Conservation (phyloP, 202 grass and related monocot genomes). For the Schoenoplectus tabernaemontani region DNA sequence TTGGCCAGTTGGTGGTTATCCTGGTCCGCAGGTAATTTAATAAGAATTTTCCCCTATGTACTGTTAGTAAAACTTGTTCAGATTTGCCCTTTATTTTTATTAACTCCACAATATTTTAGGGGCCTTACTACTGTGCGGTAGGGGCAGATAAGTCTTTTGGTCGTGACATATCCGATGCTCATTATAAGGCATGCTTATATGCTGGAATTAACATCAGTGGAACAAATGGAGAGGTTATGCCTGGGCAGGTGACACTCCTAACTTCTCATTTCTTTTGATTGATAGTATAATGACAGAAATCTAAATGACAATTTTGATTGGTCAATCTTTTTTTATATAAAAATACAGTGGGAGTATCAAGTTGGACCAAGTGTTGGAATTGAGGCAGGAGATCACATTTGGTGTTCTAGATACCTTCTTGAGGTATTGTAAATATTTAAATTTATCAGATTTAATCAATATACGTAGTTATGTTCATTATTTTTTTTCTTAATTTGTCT, state of each 20-base stretch:
- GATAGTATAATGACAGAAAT: not conserved
- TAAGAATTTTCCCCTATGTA: not conserved
- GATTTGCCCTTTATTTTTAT: not conserved
- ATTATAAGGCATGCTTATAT: constrained; percentile 95
- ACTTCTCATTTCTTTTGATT: not conserved
- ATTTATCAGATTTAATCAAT: not conserved
- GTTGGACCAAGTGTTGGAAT: constrained; percentile 98
- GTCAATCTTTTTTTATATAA: constrained; percentile 24
- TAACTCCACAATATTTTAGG: constrained; percentile 40
- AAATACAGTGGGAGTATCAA: constrained; percentile 91
- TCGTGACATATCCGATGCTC: constrained; percentile 97
- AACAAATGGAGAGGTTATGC: constrained; percentile 99
- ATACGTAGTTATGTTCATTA: not conserved
- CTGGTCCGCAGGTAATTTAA: constrained; percentile 83
- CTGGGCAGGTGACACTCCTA: constrained; percentile 59
- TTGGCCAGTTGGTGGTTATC: constrained; percentile 94
- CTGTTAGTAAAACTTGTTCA: not conserved
- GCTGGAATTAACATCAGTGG: constrained; percentile 98
- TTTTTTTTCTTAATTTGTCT: not conserved
- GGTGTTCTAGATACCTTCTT: constrained; percentile 96
- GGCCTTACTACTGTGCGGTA: constrained; percentile 86
- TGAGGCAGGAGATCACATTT: constrained; percentile 91
- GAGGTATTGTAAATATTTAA: constrained; percentile 52
- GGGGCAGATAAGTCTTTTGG: constrained; percentile 98
- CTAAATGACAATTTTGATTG: constrained; percentile 19